Percentiles rank a stretch among this genome's conserved stretches.
These are phyloP conservation scores for Dictyostelium purpureum DNA, from an alignment of 78 protist species.

Conservation along the genomic window DNA sequence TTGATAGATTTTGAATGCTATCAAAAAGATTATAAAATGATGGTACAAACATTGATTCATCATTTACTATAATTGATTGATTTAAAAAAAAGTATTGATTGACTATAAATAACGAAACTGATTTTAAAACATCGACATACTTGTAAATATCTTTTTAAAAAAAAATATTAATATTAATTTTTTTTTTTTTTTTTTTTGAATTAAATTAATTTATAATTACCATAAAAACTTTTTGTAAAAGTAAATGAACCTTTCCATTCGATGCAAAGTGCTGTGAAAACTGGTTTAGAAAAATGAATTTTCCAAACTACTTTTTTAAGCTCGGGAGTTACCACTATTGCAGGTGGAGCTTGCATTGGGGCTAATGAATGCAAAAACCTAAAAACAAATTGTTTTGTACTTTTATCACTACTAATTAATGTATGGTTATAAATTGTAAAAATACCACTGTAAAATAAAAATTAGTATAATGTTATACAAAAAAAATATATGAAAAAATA, in stretches of 20 bases:
- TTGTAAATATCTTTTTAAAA: not conserved
- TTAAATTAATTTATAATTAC: no score
- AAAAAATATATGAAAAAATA: not conserved
- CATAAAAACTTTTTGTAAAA: slow-evolving; percentile 35
- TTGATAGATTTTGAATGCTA: slow-evolving; percentile 8
- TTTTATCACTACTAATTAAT: slow-evolving; percentile 14
- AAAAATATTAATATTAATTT: not conserved
- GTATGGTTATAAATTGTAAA: slow-evolving; percentile 40
- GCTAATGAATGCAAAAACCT: slow-evolving; percentile 48
- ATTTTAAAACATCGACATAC: slow-evolving; percentile 43
- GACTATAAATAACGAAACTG: slow-evolving; percentile 21
- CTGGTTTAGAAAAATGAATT: slow-evolving; percentile 31
- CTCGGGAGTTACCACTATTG: not conserved
- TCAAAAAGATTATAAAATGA: slow-evolving; percentile 33
- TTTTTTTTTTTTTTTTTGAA: not conserved
- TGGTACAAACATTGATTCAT: slow-evolving; percentile 34
- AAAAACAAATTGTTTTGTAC: slow-evolving; percentile 40
- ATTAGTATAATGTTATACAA: not conserved
- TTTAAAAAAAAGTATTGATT: slow-evolving; percentile 40
- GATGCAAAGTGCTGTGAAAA: slow-evolving; percentile 6
- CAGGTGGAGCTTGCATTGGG: slow-evolving; percentile 23
- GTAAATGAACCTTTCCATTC: slow-evolving; percentile 62
- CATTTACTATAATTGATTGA: slow-evolving; percentile 48
- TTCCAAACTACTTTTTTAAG: slow-evolving; percentile 17
- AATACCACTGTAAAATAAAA: not conserved